Evolutionary conservation across 208 protist genomes (phyloP).

Genomic region (Wallacemonas sp.): DNA sequence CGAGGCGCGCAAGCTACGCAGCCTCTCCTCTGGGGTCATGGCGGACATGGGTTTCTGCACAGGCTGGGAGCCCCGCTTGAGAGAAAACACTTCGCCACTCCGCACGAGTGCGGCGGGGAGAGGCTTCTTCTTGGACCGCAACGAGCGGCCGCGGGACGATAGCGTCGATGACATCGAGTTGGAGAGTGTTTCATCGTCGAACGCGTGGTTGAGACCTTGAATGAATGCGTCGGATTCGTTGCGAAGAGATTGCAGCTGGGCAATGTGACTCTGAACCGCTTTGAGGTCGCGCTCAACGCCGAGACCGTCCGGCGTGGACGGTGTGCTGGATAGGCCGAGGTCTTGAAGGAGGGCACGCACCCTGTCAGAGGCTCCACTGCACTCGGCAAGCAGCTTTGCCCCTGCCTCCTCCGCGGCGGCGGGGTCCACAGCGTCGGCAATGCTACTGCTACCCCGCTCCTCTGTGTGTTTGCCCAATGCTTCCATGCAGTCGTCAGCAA

Average conservation of each 20-base stretch:
- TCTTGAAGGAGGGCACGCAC: not conserved
- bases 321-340: not conserved
- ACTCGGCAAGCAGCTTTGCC: not conserved
- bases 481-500: constrained; percentile 5
- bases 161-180: constrained; percentile 14
- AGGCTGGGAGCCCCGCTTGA: constrained; percentile 14
- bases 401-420: constrained; percentile 5
- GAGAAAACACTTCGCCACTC: constrained; percentile 6
- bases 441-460: not conserved
- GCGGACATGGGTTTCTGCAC: constrained; percentile 2
- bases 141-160: constrained; percentile 8
- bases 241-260: not conserved
- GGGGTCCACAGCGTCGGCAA: not conserved
- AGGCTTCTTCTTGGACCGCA: constrained; percentile 63
- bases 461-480: not conserved
- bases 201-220: constrained; percentile 26
- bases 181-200: constrained; percentile 30
- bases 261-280: not conserved
- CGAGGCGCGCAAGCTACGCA: constrained; percentile 10
- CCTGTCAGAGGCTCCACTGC: not conserved
- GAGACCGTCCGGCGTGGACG: not conserved
- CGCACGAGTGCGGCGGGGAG: constrained; percentile 23
- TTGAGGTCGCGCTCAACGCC: not conserved
- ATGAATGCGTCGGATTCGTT: constrained; percentile 39
- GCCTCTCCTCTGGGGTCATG: constrained; percentile 6